A percentile compares a stretch with the other conserved stretches of the same genome.
Evolutionary conservation across 441 rosid genomes (phyloP).

Genomic region (Adansonia rubrostipa): DNA sequence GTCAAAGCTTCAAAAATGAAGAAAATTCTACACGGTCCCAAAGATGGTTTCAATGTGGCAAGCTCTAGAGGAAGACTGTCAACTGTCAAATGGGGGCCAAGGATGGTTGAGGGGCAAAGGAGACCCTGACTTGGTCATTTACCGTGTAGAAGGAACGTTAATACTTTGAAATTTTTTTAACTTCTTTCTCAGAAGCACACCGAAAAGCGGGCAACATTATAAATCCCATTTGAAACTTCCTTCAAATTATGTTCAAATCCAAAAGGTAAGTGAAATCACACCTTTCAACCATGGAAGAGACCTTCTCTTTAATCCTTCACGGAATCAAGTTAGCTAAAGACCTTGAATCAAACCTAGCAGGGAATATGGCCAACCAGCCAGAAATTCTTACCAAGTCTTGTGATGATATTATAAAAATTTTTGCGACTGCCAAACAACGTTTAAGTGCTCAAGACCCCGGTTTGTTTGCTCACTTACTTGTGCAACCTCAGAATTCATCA

Average conservation of each 20-base stretch:
- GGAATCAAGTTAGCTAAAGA: constrained; percentile 59
- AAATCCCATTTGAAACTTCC: neutral
- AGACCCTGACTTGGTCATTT: constrained; percentile 48
- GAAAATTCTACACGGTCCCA: constrained; percentile 28
- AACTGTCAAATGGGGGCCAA: neutral
- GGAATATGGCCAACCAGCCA: constrained; percentile 39
- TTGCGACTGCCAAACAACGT: constrained; percentile 44
- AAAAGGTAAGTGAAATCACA: neutral
- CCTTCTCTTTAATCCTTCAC: constrained; percentile 46
- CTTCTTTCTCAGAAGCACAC: neutral
- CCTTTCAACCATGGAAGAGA: constrained; percentile 43
- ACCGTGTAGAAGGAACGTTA: constrained; percentile 38
- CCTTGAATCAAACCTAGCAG: constrained; percentile 53
- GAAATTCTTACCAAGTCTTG: constrained; percentile 41
- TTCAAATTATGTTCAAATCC: constrained; percentile 11
- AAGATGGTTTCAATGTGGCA: constrained; percentile 24
- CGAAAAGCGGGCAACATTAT: neutral
- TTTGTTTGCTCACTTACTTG: neutral
- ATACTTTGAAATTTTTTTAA: constrained; percentile 28
- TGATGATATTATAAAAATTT: constrained; percentile 48
- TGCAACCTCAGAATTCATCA: neutral
- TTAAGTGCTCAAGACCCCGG: constrained; percentile 25
- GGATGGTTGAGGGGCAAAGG: constrained; percentile 19
- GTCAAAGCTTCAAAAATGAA: constrained; percentile 25
- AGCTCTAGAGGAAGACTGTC: constrained; percentile 8